Percentiles rank a stretch among this genome's conserved stretches.
These are phyloP conservation scores for Lactarius hatsudake DNA, from an alignment of 768 basidiomycete species.

Conservation along the genomic window DNA sequence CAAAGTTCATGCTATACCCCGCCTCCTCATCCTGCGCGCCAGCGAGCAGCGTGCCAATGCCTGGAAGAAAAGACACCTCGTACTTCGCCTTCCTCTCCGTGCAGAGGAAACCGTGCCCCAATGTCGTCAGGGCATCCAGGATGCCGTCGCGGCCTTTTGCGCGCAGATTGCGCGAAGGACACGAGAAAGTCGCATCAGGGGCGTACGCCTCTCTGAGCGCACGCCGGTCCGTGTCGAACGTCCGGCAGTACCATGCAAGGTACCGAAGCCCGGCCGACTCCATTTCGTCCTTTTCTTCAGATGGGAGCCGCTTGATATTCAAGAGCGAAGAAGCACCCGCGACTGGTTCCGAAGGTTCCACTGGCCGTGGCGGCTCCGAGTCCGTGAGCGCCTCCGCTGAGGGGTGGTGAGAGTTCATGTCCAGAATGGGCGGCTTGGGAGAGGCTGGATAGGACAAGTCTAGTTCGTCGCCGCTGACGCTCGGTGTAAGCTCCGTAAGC, in stretches of 20 bases:
- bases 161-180: slow-evolving; percentile 8
- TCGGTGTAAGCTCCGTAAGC: not conserved
- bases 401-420: not conserved
- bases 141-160: slow-evolving; percentile 13
- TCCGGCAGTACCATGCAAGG: slow-evolving; percentile 15
- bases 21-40: not conserved
- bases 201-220: slow-evolving; percentile 15
- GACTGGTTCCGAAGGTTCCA: not conserved
- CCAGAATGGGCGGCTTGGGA: not conserved
- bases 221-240: slow-evolving; percentile 19
- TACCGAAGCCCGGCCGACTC: slow-evolving; percentile 9
- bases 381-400: not conserved
- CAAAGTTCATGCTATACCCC: slow-evolving; percentile 19
- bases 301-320: not conserved
- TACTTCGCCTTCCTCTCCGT: slow-evolving; percentile 9
- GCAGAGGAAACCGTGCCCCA: slow-evolving; percentile 13
- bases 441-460: slow-evolving; percentile 17
- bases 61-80: slow-evolving; percentile 13
- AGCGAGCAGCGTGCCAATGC: slow-evolving; percentile 16
- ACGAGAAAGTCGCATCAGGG: slow-evolving; percentile 19
- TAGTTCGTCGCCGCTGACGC: slow-evolving; percentile 8
- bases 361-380: not conserved
- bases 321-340: not conserved
- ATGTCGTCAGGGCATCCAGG: not conserved
- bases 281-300: not conserved